Base-by-base conservation (phyloP, 805 yeast genomes). In the Teunomyces gatunensis region DNA sequence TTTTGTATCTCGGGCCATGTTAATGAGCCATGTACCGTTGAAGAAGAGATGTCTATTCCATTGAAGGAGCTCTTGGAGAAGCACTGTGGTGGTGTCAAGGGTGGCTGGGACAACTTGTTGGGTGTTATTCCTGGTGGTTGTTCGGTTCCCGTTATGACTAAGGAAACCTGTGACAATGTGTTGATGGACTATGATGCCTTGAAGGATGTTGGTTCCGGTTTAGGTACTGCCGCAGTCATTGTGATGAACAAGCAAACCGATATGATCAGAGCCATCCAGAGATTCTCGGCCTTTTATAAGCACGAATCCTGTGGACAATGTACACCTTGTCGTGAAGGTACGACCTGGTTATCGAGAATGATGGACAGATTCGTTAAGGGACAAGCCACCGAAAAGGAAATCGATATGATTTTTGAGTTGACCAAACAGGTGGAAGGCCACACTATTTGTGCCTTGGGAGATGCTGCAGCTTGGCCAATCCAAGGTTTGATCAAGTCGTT, bases 291-390 rank as follows among this genome's bases (percentile, higher is more conserved):
- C 39, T 89, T 89, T 68, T 89, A 87, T 75, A 87, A 85, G 74
- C 96, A 89, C 71, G 96, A 89, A 76, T 85, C 94, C 6, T 89
- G 96, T 73, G 96, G 96, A 50, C 96, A 89, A 73, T 89, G 96
- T 75, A 89, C 96, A 3, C 96, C 96, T 49, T 89, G 96, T 73
- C 83, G 96, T 67, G 96, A 89, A 72, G 96, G 96, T 49, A 88
- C 96, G 39, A 85, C 95, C 17, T 89, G 92, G 86, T 74, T 89
- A 58, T 74, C 78, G 50, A 85, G 81, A 70, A 84, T 87, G 81
- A 89, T 89, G 96, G 85, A 84, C 64, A 80, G 96, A 63, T 80
- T 89, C 66, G 80, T 74, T 52, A 69, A 70, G 50, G 96, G 96
- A 44, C 94, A 87, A 73, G 96, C 94, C 41, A 77, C 79, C 51